A percentile compares a stretch with the other conserved stretches of the same genome.
Evolutionary conservation across 2,329 filamentous ascomycete genomes (phyloP).

Genomic region (Neopestalotiopsis sp.): DNA sequence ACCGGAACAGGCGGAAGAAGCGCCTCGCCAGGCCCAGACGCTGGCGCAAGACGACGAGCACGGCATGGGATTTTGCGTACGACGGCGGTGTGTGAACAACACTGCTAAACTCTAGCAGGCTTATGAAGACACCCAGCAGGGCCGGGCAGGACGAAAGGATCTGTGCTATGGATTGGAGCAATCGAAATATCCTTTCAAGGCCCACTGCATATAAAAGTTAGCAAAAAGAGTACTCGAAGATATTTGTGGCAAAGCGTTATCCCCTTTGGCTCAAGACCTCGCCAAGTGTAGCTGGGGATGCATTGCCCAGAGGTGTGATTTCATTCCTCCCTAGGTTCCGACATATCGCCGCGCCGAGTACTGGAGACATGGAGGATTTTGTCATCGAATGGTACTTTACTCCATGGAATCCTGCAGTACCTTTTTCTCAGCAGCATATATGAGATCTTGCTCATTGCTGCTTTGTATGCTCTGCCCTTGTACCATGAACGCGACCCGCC

Average conservation of each 20-base stretch:
- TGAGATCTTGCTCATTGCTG: too few species aligned
- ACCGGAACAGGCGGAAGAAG: conserved; percentile 73
- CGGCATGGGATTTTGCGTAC: conserved; percentile 36
- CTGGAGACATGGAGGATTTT: too few species aligned
- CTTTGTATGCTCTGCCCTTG: too few species aligned
- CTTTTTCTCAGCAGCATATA: too few species aligned
- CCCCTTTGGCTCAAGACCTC: background rate
- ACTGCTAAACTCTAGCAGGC: conserved; percentile 26
- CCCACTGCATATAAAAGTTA: conserved; percentile 49
- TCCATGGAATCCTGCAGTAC: too few species aligned
- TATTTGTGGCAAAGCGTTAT: background rate
- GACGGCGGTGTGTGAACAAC: conserved; percentile 24
- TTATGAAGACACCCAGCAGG: conserved; percentile 42
- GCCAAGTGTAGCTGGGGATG: background rate
- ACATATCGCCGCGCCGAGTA: too few species aligned
- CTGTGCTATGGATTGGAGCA: conserved; percentile 58
- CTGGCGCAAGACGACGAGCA: conserved; percentile 41
- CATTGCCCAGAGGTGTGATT: too few species aligned
- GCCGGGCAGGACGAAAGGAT: conserved; percentile 53
- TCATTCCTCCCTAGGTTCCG: too few species aligned
- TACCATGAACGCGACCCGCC: too few species aligned
- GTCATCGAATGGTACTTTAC: too few species aligned
- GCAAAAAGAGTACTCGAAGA: background rate
- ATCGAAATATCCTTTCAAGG: conserved; percentile 65
- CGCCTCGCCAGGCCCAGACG: conserved; percentile 59